Evolutionary conservation across 257 asterid species (phyloP), one percentile per base, ranked within the genome.

Genomic region (Linaria vulgaris): DNA sequence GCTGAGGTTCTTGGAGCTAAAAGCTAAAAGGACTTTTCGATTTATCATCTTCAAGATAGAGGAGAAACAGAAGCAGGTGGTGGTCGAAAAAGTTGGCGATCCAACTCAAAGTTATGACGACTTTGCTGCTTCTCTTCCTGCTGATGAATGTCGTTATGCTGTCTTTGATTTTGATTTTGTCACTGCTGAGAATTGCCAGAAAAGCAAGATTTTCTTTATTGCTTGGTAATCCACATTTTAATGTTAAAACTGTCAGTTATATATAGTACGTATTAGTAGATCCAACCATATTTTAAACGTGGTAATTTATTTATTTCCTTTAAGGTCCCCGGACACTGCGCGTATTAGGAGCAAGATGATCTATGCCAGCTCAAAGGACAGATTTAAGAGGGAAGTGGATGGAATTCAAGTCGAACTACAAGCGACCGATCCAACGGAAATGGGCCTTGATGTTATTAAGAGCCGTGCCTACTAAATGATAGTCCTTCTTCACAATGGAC

Each of bases 1-100:
- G 85, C 75, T 76, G 67, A 71, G 65, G 62, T 86, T 86, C 76
- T 52, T 74, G 78, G 95, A 87, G 77, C 79, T 87, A 50, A 84
- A 87, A 56, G 80, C 94, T 14, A 82, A 70, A 74, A 73, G 95
- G 71, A 79, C 64, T 72, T 70, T 76, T 77, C 74, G 92, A 41
- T 85, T 56, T 60, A 60, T 85, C 30, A 73, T 76, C 52, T 87
- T 84, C 84, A 87, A 82, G 82, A 68, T 87, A 24, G 88, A 87
- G 12, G 85, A 70, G 67, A 68, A 37, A 37, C 41, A 24, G 19
- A 82, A 82, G 61, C 82, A 76, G 62, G 85, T 86, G 69, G 59
- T 56, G 13, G 81, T 86, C 9, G 95, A 86, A 54, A 83, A 86
- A 64, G 66, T 69, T 44, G 90, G 95, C 1, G 47, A 37, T 34